Evolutionary conservation across 257 asterid species (phyloP).

Genomic region (Leptodermis oblonga): DNA sequence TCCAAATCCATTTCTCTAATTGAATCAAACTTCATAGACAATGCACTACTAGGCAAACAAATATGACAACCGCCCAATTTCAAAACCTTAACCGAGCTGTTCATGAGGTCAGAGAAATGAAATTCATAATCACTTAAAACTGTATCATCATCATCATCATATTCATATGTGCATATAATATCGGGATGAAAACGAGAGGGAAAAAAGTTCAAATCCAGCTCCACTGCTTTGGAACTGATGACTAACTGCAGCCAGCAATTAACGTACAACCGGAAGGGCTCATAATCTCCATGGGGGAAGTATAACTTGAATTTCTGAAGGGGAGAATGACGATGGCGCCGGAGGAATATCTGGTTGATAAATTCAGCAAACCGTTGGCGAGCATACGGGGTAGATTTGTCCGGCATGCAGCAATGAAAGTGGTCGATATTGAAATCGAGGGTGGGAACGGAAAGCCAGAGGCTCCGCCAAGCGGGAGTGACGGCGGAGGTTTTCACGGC

Average conservation of each 20-base stretch:
- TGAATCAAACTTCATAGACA: neutral
- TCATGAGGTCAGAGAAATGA: neutral
- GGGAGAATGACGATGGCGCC: neutral
- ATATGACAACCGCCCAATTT: neutral
- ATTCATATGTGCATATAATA: neutral
- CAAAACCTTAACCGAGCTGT: conserved; percentile 1
- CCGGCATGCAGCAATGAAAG: neutral
- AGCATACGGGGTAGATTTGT: neutral
- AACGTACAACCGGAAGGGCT: neutral
- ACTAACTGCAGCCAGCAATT: neutral
- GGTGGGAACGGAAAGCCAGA: neutral
- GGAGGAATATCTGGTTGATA: neutral
- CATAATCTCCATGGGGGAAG: too few species aligned
- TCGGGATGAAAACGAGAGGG: neutral
- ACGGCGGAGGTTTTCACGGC: neutral
- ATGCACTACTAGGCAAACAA: neutral
- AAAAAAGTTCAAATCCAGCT: neutral
- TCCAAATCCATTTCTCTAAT: neutral
- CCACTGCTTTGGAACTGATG: neutral
- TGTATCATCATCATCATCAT: neutral
- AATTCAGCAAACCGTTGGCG: conserved; percentile 2
- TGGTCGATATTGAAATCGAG: neutral
- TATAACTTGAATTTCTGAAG: neutral
- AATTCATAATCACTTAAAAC: neutral
- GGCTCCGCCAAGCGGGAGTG: neutral